A percentile compares a stretch with the other conserved stretches of the same genome.
Evolutionary conservation across 164 flowering plant species (phyloP).

Genomic region (Magnolia sinica): DNA sequence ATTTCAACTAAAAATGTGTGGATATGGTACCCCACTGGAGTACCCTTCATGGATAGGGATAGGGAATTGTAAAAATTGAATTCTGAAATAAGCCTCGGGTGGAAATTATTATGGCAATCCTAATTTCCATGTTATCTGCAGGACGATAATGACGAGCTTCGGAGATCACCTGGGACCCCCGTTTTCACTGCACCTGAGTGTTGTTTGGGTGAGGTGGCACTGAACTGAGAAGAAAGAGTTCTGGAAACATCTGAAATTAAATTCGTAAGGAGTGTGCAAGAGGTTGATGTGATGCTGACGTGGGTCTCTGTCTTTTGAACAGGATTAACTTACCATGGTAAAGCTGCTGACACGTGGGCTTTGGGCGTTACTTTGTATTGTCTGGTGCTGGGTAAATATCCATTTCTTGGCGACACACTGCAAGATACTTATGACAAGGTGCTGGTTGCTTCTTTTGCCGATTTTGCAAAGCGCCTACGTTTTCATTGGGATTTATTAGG

Average conservation of each 20-base stretch:
- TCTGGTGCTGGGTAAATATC: slow-evolving; percentile 74
- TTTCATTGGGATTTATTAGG: neutral
- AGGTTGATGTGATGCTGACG: neutral
- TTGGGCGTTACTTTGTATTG: slow-evolving; percentile 86
- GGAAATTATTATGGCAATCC: neutral
- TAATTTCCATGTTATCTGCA: slow-evolving; percentile 15
- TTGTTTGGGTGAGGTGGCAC: slow-evolving; percentile 35
- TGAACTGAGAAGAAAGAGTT: neutral
- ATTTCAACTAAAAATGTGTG: no score
- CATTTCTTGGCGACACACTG: slow-evolving; percentile 85
- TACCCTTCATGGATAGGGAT: no score
- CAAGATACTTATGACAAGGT: slow-evolving; percentile 97
- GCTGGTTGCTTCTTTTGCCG: neutral
- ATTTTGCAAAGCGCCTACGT: neutral
- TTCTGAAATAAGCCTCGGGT: no score
- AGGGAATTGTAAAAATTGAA: no score
- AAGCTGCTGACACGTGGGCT: slow-evolving; percentile 96
- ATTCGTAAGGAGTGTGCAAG: neutral
- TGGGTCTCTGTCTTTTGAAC: slow-evolving; percentile 10
- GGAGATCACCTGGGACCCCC: slow-evolving; percentile 60
- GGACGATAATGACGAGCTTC: slow-evolving; percentile 90
- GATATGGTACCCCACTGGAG: no score
- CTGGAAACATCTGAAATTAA: neutral
- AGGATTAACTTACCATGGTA: slow-evolving; percentile 87
- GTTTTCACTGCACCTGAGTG: slow-evolving; percentile 89